A percentile compares a stretch with the other conserved stretches of the same genome.
These are phyloP conservation scores for Crithidia mellificae DNA, from an alignment of 208 protist species.

Conservation along the genomic window DNA sequence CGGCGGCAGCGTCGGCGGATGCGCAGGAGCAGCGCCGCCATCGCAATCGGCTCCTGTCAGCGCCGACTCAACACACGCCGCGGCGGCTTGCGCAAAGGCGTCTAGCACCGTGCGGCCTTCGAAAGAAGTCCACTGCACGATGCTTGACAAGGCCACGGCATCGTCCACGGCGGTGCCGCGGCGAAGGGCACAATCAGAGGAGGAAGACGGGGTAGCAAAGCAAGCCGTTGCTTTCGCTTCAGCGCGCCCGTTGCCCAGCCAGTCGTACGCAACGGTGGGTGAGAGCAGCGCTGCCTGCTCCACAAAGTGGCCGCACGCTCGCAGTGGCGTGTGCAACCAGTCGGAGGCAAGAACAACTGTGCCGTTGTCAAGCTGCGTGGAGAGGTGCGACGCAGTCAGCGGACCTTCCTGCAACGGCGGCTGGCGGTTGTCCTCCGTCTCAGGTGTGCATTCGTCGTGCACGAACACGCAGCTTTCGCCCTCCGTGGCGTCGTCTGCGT, in stretches of 20 bases:
- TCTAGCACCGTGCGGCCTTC: neutral
- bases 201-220: no score
- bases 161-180: no score
- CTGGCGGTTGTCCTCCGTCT: no score
- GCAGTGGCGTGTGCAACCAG: constrained; percentile 5
- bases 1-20: constrained; percentile 13
- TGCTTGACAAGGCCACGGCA: neutral
- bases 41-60: neutral
- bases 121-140: constrained; percentile 16
- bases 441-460: neutral
- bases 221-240: neutral
- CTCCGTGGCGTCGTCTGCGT: no score
- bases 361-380: neutral
- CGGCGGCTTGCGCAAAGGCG: neutral
- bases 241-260: constrained; percentile 9
- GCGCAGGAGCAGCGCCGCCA: neutral
- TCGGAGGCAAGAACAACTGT: neutral
- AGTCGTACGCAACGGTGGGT: constrained; percentile 25
- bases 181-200: no score
- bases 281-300: constrained; percentile 15
- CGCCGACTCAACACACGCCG: no score
- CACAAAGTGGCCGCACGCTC: constrained; percentile 3
- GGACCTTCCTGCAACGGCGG: neutral
- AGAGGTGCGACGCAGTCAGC: neutral
- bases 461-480: neutral